These are phyloP conservation scores for Rhodofomes roseus DNA, from an alignment of 1,284 basidiomycete genomes.

Conservation along the genomic window DNA sequence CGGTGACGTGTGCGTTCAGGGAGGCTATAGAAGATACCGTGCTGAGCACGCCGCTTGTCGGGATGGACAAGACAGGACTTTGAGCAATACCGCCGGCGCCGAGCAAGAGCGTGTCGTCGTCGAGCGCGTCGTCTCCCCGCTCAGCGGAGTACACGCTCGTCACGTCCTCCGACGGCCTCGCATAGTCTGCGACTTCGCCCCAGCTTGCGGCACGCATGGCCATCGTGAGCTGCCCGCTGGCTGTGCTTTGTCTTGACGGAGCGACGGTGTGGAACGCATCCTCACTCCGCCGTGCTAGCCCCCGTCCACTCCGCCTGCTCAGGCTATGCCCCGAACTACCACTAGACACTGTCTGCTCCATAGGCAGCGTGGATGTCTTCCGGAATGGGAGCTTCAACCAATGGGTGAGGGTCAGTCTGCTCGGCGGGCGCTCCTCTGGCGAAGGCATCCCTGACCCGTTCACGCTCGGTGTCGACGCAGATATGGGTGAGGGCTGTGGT, in stretches of 20 bases:
- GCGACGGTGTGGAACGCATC: conserved; percentile 29
- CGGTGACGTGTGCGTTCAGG: conserved; percentile 12
- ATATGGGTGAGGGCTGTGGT: conserved; percentile 18
- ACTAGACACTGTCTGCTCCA: conserved; percentile 13
- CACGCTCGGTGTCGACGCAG: conserved; percentile 16
- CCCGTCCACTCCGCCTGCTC: neutral
- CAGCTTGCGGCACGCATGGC: conserved; percentile 63
- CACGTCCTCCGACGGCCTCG: conserved; percentile 40
- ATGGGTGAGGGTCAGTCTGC: conserved; percentile 15
- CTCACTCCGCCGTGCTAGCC: conserved; percentile 25
- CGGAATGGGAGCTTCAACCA: conserved; percentile 15
- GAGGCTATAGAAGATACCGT: conserved; percentile 27
- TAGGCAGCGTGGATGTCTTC: conserved; percentile 13
- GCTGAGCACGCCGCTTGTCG: conserved; percentile 30
- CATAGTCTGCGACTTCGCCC: conserved; percentile 46
- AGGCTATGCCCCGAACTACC: conserved; percentile 6
- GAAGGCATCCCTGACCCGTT: conserved; percentile 9
- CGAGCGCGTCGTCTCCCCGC: conserved; percentile 33
- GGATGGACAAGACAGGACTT: conserved; percentile 37
- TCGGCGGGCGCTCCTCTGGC: conserved; percentile 24
- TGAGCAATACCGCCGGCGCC: conserved; percentile 51
- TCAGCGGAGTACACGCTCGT: conserved; percentile 51
- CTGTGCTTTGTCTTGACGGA: conserved; percentile 24
- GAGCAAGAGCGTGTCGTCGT: conserved; percentile 46
- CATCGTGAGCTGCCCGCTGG: conserved; percentile 30